phyloP scores from a whole-genome alignment of 2,329 filamentous ascomycete species.

The Rhynchosporium graminicola region DNA sequence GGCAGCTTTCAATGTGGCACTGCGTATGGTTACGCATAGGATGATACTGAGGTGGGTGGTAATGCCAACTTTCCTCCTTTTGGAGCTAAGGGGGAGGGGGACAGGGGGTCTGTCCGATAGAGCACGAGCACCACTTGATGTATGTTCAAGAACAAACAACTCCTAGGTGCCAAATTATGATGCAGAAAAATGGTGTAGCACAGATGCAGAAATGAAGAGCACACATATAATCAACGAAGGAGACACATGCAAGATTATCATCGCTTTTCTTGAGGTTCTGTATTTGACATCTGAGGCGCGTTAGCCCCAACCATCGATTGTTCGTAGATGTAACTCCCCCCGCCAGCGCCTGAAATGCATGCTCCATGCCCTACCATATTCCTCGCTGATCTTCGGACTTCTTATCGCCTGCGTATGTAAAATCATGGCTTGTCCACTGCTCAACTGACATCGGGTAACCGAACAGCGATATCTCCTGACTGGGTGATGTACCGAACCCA shows the following conservation, averaged over 20 bases:
- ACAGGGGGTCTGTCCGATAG: too few relatives aligned
- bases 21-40: too few relatives aligned
- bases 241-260: neutral
- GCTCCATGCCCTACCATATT: neutral
- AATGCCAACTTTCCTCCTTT: too few relatives aligned
- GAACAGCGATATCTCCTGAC: slow-evolving; percentile 92
- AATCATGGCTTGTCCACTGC: neutral
- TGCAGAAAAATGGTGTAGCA: too few relatives aligned
- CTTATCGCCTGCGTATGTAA: neutral
- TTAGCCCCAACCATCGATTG: neutral
- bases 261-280: neutral
- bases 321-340: slow-evolving; percentile 14
- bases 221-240: neutral
- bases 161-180: neutral
- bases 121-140: neutral
- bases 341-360: slow-evolving; percentile 23
- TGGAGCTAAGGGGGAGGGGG: too few relatives aligned
- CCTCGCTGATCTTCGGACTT: neutral
- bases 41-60: too few relatives aligned
- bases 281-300: slow-evolving; percentile 2
- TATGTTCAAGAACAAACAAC: neutral
- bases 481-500: slow-evolving; percentile 99
- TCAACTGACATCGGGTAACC: slow-evolving; percentile 70
- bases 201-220: too few relatives aligned
- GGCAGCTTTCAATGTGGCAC: too few relatives aligned